These are phyloP conservation scores for Huntiella abstrusa DNA, from an alignment of 2,329 filamentous ascomycete genomes.

Conservation along the genomic window DNA sequence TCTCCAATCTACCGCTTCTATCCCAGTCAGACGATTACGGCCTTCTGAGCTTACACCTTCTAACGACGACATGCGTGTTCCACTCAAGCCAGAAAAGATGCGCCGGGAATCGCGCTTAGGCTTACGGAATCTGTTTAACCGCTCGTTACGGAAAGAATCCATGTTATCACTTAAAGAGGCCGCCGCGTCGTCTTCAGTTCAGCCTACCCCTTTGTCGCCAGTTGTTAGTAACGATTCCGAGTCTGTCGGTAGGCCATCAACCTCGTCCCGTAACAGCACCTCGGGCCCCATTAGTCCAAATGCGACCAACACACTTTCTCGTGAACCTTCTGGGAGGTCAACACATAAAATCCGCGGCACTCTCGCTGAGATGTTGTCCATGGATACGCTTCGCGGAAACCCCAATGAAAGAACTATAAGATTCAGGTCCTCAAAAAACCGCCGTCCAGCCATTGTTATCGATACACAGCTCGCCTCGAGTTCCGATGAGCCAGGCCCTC, in stretches of 20 bases:
- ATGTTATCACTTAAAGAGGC: background rate
- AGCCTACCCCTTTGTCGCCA: background rate
- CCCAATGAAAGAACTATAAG: no score
- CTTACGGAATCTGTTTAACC: slow-evolving; percentile 31
- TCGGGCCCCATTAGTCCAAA: no score
- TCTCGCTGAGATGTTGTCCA: no score
- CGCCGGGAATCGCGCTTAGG: slow-evolving; percentile 34
- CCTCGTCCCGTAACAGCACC: no score
- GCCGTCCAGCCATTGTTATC: slow-evolving; percentile 9
- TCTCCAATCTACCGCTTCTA: slow-evolving; percentile 4
- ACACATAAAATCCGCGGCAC: no score
- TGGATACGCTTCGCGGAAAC: no score
- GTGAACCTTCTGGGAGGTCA: no score
- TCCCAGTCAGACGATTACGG: slow-evolving; percentile 9
- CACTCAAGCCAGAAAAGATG: slow-evolving; percentile 25
- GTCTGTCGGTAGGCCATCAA: no score
- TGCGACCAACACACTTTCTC: no score
- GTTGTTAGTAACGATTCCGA: slow-evolving; percentile 1
- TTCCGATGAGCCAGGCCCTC: slow-evolving; percentile 1
- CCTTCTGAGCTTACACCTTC: slow-evolving; percentile 8
- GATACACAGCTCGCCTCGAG: slow-evolving; percentile 8
- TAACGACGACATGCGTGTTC: slow-evolving; percentile 20
- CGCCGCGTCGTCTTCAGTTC: background rate
- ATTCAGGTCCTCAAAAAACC: no score
- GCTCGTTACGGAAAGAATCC: slow-evolving; percentile 13